Evolutionary conservation across 2,329 filamentous ascomycete genomes (phyloP), one percentile per base, ranked within the genome.

Genomic region (Pseudocercospora musae): DNA sequence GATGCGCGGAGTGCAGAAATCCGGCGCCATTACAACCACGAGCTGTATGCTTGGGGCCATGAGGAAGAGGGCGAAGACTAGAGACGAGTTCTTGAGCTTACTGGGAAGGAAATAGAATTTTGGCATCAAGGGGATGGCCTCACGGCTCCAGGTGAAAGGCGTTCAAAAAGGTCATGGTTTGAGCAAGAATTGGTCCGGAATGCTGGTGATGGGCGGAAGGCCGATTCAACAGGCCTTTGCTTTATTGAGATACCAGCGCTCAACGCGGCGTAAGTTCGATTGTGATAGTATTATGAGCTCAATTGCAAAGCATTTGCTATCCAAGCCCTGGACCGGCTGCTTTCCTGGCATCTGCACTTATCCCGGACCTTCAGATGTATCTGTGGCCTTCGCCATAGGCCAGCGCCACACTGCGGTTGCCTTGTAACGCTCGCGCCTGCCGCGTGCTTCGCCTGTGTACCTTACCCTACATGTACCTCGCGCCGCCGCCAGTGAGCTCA

Each of bases 41-140:
- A 97, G 92, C 80, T 98, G 94, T 76, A 96, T 99, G 79, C 85
- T 98, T n/a, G 95, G 95, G 42, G 93, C 92, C 72, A 96, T 99
- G 83, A 89, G 96, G 74, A 89, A 88, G 64, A 92, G 91, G 71
- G 91, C 92, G 64, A 97, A 96, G 83, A 97, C 94, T 10, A 84
- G 95, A 71, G 96, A 96, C 75, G 95, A 99, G 78, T 99, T 99
- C 73, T 79, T 99, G 74, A 96, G 88, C 71, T 83, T 99, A 60
- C 66, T 77, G 42, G 73, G 73, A 60, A 63, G 74, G 53, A 37
- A 59, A 42, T 62, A 62, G 52, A 42, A 21, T 18, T 15, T 2
- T 20, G 29, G 52, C 52, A 33, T 21, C n/a, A n/a, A n/a, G 13
- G 49, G 31, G 20, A 40, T 7, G 29, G 52, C 52, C 9, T 40